Evolutionary conservation across 177 flowering plant species (phyloP), one percentile per base, ranked within the genome.

Genomic region (Vitis hybrid): DNA sequence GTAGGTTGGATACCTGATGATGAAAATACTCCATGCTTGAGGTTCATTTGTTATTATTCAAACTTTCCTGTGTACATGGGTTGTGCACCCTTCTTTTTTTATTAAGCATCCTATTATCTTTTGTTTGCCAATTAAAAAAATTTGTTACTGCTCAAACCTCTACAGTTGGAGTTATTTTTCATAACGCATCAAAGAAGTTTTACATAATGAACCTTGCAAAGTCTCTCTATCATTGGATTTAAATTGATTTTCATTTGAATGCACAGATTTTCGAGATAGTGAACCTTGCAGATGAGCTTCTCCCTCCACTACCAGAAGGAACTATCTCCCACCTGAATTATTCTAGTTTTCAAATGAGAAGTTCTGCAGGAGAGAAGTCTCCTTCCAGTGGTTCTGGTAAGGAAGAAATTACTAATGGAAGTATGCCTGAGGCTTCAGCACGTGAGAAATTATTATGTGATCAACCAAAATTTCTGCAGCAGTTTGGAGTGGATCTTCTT

Each of bases 271-370:
- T 92, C 80, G 97, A 94, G 86, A 92, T 94, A 74, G 94, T 96
- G 75, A 96, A 90, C 74, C 94, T 96, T 58, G 97, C 97, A 75
- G 90, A 96, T 81, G 99, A 96, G 85, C 98, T 94, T 80, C 98
- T 96, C 40, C 99, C 99, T 5, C 93, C 96, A 40, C 78, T 94
- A 66, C 98, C 99, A 27, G 92, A 89, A 82, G 99, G 99, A 78
- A 88, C 83, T 19, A 89, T 96, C 52, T 88, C 96, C 55, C 89
- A 94, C 60, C 97, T 98, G 13, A 24, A 81, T 51, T 81, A 85
- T 76, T 80, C 90, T 64, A 86, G 78, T 76, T 67, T 85, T 60
- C 81, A 88, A 78, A 76, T 84, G 52, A 89, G 84, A 80, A 96
- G 96, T 56, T 76, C 97, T n/a, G 46, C 76, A 56, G 59, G 75